Conservation (phyloP, 345 rosid species). For the Eucalyptus pauciflora region DNA sequence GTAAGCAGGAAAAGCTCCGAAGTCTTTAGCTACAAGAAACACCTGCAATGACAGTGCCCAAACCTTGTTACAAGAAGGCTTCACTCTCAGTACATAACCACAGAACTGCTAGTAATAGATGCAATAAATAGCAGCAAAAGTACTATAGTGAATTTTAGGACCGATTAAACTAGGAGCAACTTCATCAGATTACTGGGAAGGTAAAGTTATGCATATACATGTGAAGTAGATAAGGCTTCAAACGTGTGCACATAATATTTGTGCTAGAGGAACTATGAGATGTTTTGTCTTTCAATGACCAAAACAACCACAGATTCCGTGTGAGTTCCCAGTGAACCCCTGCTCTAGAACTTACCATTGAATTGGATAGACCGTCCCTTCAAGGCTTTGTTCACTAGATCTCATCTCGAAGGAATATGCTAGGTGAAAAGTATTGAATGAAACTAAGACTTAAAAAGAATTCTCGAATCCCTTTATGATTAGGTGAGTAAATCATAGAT, state of each 20-base stretch:
- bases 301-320: background rate
- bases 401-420: background rate
- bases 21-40: slow-evolving; percentile 43
- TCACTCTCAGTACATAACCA: background rate
- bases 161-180: background rate
- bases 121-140: background rate
- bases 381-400: background rate
- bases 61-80: background rate
- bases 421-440: background rate
- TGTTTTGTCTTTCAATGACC: background rate
- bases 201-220: background rate
- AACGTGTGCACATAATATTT: background rate
- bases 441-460: background rate
- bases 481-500: background rate
- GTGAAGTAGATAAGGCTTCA: background rate
- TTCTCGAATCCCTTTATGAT: background rate
- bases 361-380: background rate
- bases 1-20: slow-evolving; percentile 29
- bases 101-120: background rate
- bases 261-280: background rate
- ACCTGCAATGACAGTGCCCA: slow-evolving; percentile 9
- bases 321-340: background rate
- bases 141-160: background rate
- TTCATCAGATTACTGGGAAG: background rate
- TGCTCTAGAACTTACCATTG: background rate